Conservation (phyloP, 495 filamentous ascomycete species). For the Daldinia childiae region DNA sequence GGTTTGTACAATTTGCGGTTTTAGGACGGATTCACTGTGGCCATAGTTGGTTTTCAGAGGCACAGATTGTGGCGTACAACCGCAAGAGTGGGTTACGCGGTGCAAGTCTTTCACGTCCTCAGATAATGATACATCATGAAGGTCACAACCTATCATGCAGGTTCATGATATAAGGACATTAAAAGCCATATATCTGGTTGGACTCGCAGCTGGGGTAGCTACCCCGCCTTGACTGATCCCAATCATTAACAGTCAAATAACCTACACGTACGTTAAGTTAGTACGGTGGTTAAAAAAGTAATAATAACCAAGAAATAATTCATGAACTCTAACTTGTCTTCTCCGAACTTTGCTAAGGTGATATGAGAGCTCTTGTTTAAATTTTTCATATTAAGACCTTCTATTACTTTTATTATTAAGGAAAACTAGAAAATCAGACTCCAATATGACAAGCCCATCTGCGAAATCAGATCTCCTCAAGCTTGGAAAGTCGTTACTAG, state of each 20-base stretch:
- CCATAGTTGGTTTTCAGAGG: neutral
- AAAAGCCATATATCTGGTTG: neutral
- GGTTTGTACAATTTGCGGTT: neutral
- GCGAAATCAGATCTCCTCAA: conserved; percentile 29
- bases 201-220: conserved; percentile 5
- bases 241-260: neutral
- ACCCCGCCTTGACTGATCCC: conserved; percentile 18
- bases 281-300: neutral
- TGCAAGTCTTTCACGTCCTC: neutral
- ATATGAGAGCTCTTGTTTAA: neutral
- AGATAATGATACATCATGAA: conserved; percentile 6
- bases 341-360: neutral
- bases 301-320: neutral
- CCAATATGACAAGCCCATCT: conserved; percentile 12
- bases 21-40: neutral
- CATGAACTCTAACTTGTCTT: neutral
- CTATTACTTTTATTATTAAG: neutral
- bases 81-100: neutral
- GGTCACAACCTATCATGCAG: conserved; percentile 1
- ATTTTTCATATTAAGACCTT: neutral
- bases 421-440: neutral
- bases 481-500: conserved; percentile 41
- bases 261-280: neutral
- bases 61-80: neutral
- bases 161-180: neutral